Evolutionary conservation across 2,329 filamentous ascomycete species (phyloP).

Genomic region (Exserohilum rostratum): DNA sequence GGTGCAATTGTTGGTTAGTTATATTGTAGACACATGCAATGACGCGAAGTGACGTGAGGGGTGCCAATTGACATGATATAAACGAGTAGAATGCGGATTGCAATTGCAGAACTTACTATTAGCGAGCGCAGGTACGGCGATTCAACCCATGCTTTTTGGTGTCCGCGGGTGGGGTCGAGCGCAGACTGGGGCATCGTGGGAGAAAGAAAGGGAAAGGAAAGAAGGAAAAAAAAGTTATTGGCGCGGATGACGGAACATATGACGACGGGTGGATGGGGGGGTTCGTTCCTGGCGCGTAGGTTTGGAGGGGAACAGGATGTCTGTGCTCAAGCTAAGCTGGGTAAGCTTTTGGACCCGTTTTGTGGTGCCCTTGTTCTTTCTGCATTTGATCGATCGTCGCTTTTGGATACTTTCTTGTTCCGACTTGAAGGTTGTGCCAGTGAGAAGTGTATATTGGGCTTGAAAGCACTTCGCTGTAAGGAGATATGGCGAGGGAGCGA

Average conservation of each 20-base stretch:
- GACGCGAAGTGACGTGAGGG: not conserved
- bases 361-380: too few species aligned
- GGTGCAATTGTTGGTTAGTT: constrained; percentile 6
- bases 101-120: constrained; percentile 43
- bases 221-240: not conserved
- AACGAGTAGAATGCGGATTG: too few species aligned
- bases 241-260: constrained; percentile 19
- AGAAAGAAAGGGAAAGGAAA: not conserved
- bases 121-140: constrained; percentile 57
- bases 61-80: not conserved
- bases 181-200: constrained; percentile 38
- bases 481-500: constrained; percentile 12
- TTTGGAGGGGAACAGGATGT: constrained; percentile 11
- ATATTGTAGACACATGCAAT: not conserved
- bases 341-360: too few species aligned
- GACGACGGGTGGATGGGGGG: not conserved
- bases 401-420: not conserved
- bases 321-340: constrained; percentile 31
- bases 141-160: constrained; percentile 48
- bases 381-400: not conserved
- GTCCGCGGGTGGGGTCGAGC: constrained; percentile 30
- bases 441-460: too few species aligned
- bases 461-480: not conserved
- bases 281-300: not conserved
- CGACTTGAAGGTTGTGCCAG: not conserved